Conservation (phyloP, 2,329 filamentous ascomycete species). For the Mycogone perniciosa region DNA sequence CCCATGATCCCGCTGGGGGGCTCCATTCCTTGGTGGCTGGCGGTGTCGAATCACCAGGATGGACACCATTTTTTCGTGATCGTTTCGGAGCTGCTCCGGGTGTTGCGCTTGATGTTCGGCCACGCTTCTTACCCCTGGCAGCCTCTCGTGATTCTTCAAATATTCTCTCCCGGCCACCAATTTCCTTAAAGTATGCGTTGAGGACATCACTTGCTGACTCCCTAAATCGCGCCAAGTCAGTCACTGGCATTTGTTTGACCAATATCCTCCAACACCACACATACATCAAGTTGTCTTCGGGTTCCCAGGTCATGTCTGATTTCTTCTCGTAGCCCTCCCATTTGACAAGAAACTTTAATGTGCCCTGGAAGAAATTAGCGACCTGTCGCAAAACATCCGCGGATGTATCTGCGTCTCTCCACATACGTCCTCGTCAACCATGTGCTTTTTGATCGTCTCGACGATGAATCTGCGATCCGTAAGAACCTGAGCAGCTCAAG, state of each 20-base stretch:
- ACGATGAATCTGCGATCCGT: constrained; percentile 57
- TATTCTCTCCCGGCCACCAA: constrained; percentile 58
- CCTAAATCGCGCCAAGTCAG: constrained; percentile 26
- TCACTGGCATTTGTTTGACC: background rate
- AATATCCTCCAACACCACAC: background rate
- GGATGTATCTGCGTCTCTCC: too few relatives aligned
- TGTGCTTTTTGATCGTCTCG: constrained; percentile 64
- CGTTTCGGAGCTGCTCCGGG: constrained; percentile 38
- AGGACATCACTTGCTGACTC: constrained; percentile 56
- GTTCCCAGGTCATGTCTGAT: constrained; percentile 71
- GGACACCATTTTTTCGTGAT: constrained; percentile 40
- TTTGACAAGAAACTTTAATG: constrained; percentile 63
- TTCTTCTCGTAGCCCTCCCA: constrained; percentile 73
- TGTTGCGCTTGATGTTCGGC: constrained; percentile 37
- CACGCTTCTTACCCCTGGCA: constrained; percentile 51
- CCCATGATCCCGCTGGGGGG: constrained; percentile 69
- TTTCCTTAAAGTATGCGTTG: constrained; percentile 53
- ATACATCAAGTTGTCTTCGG: constrained; percentile 54
- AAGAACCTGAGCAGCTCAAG: constrained; percentile 16
- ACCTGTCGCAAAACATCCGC: background rate
- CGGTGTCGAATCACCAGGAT: constrained; percentile 44
- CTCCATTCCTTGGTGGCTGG: constrained; percentile 50
- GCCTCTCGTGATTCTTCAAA: constrained; percentile 45
- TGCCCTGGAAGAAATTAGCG: constrained; percentile 33
- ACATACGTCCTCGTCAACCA: constrained; percentile 49